Evolutionary conservation across 192 early-diverging fungal species (phyloP), one percentile per base, ranked within the genome.

Genomic region (Umbelopsis sp.): DNA sequence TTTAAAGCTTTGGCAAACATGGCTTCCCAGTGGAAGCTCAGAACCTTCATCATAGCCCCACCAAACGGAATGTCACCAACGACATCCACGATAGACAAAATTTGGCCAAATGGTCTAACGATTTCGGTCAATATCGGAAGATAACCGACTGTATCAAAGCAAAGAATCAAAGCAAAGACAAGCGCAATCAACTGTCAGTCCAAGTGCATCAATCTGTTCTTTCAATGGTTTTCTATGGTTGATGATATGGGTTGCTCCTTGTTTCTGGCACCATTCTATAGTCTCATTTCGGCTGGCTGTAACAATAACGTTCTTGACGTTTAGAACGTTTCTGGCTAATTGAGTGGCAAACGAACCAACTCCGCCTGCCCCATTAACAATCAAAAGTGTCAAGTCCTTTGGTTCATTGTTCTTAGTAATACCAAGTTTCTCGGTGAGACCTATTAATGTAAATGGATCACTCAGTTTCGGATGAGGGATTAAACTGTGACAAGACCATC

Each of bases 361-460:
- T 50, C 69, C 51, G 20, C 69, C 69, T 16, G 69, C 69, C 12
- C 69, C 69, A 52, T 70, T 70, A 52, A 70, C 31, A 32, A 70
- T 70, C 21, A 70, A 29, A 12, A 70, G 49, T 17, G 49, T 50
- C 43, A 22, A 21, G 29, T 53, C 56, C 56, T 34, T 32, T 34
- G 31, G 5, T 12, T 29, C 4, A 10, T 34, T 34, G 31, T 22
- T 34, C 31, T 62, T 31, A 8, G 56, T 26, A 16, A 62, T 62
- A 20, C 66, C 66, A 16, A 67, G 14, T 43, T 47, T 70, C 29
- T 70, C 69, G 3, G 29, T 31, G 3, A 70, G 49, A 38, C 49
- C 69, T 70, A 31, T 24, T 49, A 3, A 22, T 45, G 44, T n/a
- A 70, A 22, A 24, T 25, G 29, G 51, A 41, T 52, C 26, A 70